A percentile compares a stretch with the other conserved stretches of the same genome.
These are phyloP conservation scores for Draba incana DNA, from an alignment of 345 rosid genomes.

Conservation along the genomic window DNA sequence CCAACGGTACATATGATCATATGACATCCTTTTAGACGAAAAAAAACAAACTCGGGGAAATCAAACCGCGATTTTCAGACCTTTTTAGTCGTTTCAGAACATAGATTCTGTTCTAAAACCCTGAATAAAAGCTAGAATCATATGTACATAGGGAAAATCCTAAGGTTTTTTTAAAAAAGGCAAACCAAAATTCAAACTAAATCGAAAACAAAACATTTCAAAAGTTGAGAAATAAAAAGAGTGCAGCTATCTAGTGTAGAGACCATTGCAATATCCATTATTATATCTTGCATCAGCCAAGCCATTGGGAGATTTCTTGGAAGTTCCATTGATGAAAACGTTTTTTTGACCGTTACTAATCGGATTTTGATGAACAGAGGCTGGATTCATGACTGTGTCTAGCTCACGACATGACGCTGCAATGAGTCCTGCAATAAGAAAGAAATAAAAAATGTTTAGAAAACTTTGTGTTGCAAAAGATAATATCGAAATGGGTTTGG, in stretches of 20 bases:
- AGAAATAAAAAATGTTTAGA: neutral
- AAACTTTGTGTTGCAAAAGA: neutral
- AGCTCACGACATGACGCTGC: slow-evolving; percentile 74
- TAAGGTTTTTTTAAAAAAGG: neutral
- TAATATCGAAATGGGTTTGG: slow-evolving; percentile 21
- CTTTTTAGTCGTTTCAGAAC: slow-evolving; percentile 29
- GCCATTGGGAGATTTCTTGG: slow-evolving; percentile 51
- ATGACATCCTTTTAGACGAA: slow-evolving; percentile 34
- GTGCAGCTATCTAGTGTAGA: slow-evolving; percentile 53
- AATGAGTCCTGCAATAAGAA: slow-evolving; percentile 62
- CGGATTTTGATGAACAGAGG: slow-evolving; percentile 39
- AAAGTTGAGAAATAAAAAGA: neutral
- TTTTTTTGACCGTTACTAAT: slow-evolving; percentile 42
- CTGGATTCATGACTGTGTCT: slow-evolving; percentile 49
- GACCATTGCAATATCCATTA: slow-evolving; percentile 58
- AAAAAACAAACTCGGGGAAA: slow-evolving; percentile 24
- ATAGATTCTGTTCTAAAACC: slow-evolving; percentile 21
- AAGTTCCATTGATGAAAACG: slow-evolving; percentile 50
- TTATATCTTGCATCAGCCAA: slow-evolving; percentile 52
- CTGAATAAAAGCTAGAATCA: slow-evolving; percentile 31
- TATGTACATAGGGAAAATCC: slow-evolving; percentile 28
- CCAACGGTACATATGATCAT: slow-evolving; percentile 30
- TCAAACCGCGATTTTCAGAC: slow-evolving; percentile 25
- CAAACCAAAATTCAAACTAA: slow-evolving; percentile 33
- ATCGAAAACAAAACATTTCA: slow-evolving; percentile 12